These are phyloP conservation scores for Tremella yokohamensis DNA, from an alignment of 768 basidiomycete genomes.

Conservation along the genomic window DNA sequence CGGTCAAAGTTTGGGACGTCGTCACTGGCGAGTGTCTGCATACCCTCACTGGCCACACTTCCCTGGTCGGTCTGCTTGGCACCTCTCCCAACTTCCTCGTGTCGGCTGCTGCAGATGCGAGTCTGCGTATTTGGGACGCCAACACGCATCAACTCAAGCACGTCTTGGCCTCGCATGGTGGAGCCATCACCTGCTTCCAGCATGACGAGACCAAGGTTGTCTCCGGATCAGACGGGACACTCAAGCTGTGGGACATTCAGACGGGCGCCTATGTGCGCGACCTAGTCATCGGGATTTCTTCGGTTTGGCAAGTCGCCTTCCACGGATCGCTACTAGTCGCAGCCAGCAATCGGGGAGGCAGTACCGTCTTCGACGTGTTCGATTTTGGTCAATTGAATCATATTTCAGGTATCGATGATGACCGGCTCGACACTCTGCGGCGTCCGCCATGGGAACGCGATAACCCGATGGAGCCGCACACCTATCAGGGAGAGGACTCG, in stretches of 20 bases:
- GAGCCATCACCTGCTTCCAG: slow-evolving; percentile 99
- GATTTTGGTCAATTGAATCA: slow-evolving; percentile 33
- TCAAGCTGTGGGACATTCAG: slow-evolving; percentile 96
- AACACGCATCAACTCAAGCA: slow-evolving; percentile 73
- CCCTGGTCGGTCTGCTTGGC: slow-evolving; percentile 87
- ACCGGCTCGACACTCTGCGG: slow-evolving; percentile 24
- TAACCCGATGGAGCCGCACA: slow-evolving; percentile 24
- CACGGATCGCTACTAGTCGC: slow-evolving; percentile 92
- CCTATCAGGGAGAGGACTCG: slow-evolving; percentile 22
- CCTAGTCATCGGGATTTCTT: slow-evolving; percentile 81
- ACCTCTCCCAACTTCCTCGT: slow-evolving; percentile 86
- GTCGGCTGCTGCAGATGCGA: slow-evolving; percentile 93
- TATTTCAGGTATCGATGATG: slow-evolving; percentile 31
- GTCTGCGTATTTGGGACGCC: slow-evolving; percentile 90
- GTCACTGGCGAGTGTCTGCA: slow-evolving; percentile 74
- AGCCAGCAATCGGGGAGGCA: slow-evolving; percentile 56
- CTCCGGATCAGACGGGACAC: slow-evolving; percentile 87
- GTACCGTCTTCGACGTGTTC: slow-evolving; percentile 52
- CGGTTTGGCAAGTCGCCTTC: slow-evolving; percentile 97
- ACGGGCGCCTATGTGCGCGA: slow-evolving; percentile 84
- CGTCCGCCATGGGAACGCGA: slow-evolving; percentile 29
- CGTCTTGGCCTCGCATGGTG: slow-evolving; percentile 82
- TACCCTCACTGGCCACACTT: slow-evolving; percentile 83
- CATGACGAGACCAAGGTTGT: slow-evolving; percentile 97
- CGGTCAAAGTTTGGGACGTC: slow-evolving; percentile 91